Conservation (phyloP, 148 eudicot species). For the Camellia sinensis region DNA sequence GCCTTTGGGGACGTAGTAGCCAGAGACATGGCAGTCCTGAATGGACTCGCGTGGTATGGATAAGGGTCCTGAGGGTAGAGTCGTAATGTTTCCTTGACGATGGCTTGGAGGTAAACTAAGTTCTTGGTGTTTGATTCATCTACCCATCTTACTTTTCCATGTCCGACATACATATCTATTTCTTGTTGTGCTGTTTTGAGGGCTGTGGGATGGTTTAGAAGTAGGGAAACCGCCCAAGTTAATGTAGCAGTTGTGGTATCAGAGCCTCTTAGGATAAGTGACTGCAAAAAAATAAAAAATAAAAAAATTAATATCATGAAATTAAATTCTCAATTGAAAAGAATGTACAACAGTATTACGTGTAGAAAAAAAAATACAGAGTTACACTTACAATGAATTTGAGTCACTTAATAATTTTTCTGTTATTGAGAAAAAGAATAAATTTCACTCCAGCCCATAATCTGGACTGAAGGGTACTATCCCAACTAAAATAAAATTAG, state of each 20-base stretch:
- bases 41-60: not conserved
- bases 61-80: not conserved
- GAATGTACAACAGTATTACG: no score
- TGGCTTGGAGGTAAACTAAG: not conserved
- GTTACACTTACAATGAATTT: no score
- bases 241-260: not conserved
- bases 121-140: not conserved
- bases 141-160: constrained; percentile 5
- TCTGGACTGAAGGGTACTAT: no score
- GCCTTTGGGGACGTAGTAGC: not conserved
- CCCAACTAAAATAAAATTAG: no score
- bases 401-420: no score
- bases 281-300: not conserved
- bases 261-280: not conserved
- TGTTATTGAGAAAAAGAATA: no score
- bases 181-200: not conserved
- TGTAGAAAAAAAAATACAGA: no score
- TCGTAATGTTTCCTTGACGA: not conserved
- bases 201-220: not conserved
- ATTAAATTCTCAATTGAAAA: no score
- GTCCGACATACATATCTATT: not conserved
- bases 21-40: not conserved
- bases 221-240: constrained; percentile 2
- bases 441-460: no score
- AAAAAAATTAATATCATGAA: no score